Conservation (phyloP, 805 yeast species). For the Yarrowia yakushimensis region DNA sequence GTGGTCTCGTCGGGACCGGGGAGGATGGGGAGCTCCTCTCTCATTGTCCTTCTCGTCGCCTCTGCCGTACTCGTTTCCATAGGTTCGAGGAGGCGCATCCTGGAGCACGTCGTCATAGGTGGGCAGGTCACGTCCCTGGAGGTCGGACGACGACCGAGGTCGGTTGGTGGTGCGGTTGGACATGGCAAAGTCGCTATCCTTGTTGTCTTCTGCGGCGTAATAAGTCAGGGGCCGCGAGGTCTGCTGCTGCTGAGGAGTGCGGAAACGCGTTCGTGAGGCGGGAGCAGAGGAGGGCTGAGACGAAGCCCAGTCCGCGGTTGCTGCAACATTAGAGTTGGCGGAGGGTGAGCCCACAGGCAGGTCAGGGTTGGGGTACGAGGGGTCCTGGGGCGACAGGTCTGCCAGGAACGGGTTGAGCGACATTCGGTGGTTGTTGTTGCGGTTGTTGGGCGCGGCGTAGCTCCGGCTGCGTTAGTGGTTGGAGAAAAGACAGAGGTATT, state of each 20-base stretch:
- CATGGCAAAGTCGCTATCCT: neutral
- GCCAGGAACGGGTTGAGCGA: slow-evolving; percentile 20
- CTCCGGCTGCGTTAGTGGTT: slow-evolving; percentile 22
- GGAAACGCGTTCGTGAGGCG: slow-evolving; percentile 11
- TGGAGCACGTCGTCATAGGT: slow-evolving; percentile 21
- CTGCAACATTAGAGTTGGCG: slow-evolving; percentile 22
- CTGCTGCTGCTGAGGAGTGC: neutral
- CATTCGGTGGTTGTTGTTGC: slow-evolving; percentile 14
- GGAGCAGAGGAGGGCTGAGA: slow-evolving; percentile 20
- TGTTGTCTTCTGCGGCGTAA: slow-evolving; percentile 7
- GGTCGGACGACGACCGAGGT: slow-evolving; percentile 15
- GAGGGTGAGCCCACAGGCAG: neutral
- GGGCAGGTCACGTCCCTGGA: slow-evolving; percentile 10
- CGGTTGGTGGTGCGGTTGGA: slow-evolving; percentile 6
- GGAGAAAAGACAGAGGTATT: neutral
- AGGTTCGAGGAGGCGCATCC: slow-evolving; percentile 23
- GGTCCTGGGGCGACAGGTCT: slow-evolving; percentile 7
- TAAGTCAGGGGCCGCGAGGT: slow-evolving; percentile 8
- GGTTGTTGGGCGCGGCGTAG: slow-evolving; percentile 3
- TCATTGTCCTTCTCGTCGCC: slow-evolving; percentile 21
- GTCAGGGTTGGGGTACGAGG: neutral
- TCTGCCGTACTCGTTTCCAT: slow-evolving; percentile 14
- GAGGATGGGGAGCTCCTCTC: neutral
- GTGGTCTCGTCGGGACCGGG: neutral
- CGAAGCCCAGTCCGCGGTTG: slow-evolving; percentile 12